phyloP scores from a whole-genome alignment of 164 flowering plant genomes.

The Aristolochia fimbriata region DNA sequence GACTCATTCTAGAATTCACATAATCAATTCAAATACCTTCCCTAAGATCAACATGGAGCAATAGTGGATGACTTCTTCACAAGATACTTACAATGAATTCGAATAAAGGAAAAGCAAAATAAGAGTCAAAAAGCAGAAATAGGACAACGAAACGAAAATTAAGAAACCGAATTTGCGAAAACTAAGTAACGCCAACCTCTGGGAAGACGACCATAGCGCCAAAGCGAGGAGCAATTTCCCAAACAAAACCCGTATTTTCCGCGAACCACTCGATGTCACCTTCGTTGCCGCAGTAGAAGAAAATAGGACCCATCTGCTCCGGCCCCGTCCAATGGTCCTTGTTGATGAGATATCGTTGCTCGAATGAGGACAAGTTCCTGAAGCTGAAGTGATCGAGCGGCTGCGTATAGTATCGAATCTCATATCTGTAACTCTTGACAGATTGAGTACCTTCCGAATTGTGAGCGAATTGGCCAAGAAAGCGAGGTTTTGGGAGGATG shows the following conservation, averaged over 20 bases:
- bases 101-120: too few relatives aligned
- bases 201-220: constrained; percentile 80
- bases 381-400: constrained; percentile 87
- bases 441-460: not conserved
- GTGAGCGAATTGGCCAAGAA: constrained; percentile 10
- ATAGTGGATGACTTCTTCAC: too few relatives aligned
- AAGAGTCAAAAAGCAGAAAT: too few relatives aligned
- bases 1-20: too few relatives aligned
- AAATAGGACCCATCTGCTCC: constrained; percentile 46
- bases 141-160: too few relatives aligned
- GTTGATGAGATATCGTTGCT: constrained; percentile 68
- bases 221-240: constrained; percentile 88
- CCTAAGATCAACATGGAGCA: too few relatives aligned
- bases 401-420: constrained; percentile 55
- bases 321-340: constrained; percentile 61
- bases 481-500: too few relatives aligned
- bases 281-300: constrained; percentile 88
- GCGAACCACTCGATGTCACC: constrained; percentile 96
- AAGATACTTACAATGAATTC: too few relatives aligned
- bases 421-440: constrained; percentile 26
- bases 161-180: not conserved
- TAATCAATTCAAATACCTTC: too few relatives aligned
- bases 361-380: constrained; percentile 36
- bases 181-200: constrained; percentile 34
- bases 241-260: constrained; percentile 69